Evolutionary conservation across 495 filamentous ascomycete species (phyloP), one percentile per base, ranked within the genome.

Genomic region (Penicillium ochrochloron): DNA sequence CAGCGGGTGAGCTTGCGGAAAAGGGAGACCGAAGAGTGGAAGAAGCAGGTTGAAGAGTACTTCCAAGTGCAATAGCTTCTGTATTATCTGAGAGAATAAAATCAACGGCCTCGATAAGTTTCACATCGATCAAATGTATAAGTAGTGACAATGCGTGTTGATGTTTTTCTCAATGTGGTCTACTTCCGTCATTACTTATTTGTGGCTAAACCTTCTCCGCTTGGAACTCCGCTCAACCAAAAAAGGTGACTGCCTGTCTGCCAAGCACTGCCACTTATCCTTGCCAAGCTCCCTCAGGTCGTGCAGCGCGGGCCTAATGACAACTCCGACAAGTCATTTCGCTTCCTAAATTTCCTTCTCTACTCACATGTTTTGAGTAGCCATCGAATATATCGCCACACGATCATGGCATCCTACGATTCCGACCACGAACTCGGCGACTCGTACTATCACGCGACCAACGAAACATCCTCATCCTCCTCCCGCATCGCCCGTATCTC

Each of bases 1-100:
- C 82, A 87, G 64, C 76, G 78, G 37, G 91, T 96, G 27, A 84
- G 88, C 67, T 70, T 79, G 60, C 81, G 89, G 63, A 82, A 83
- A 69, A 77, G 80, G 71, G 90, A 93, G 25, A 56, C 34, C 15
- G 53, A 56, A 56, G 53, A 56, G n/a, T 56, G 53, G 53, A 56
- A 56, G 21, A 35, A 39, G 19, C 31, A 56, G 70, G 88, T 89
- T 61, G 81, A 76, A n/a, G 68, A 71, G 14, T 88, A 83, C 70
- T 56, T 56, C n/a, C 53, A 37, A 39, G 53, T 56, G n/a, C 53
- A 56, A 39, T 56, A 56, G 14, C 33, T 23, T 35, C 11, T 37
- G 29, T 35, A 7, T 23, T 2, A 14, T 1, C 14, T 21, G 3
- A 39, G n/a, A 10, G 2, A 31, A 31, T 3, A 7, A 27, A 31